phyloP scores from a whole-genome alignment of 2,329 filamentous ascomycete species.

The Plectosphaerella sp. region DNA sequence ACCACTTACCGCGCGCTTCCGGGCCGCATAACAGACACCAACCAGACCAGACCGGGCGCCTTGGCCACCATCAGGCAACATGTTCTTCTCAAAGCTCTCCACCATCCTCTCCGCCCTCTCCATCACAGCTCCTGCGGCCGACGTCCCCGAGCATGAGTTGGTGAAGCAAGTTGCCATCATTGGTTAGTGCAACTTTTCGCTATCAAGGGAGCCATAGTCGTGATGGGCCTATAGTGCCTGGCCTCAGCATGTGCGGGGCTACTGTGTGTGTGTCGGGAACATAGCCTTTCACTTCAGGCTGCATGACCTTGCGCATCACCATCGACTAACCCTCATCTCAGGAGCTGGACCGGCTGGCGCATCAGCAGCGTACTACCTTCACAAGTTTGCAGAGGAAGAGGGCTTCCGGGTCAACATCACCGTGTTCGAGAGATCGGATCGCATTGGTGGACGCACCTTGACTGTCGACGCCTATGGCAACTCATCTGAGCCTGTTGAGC shows the following conservation, averaged over 20 bases:
- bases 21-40: neutral
- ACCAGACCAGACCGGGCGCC: neutral
- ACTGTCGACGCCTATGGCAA: slow-evolving; percentile 76
- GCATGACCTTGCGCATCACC: neutral
- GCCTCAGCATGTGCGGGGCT: too few species aligned
- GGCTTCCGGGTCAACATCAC: slow-evolving; percentile 70
- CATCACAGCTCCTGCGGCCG: slow-evolving; percentile 11
- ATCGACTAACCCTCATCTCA: slow-evolving; percentile 27
- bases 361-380: slow-evolving; percentile 79
- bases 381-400: slow-evolving; percentile 62
- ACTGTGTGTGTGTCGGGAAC: too few species aligned
- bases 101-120: slow-evolving; percentile 13
- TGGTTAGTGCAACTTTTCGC: slow-evolving; percentile 13
- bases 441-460: slow-evolving; percentile 80
- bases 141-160: neutral
- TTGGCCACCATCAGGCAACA: neutral
- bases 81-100: slow-evolving; percentile 10
- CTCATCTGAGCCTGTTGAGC: slow-evolving; percentile 65
- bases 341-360: slow-evolving; percentile 87
- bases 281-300: too few species aligned
- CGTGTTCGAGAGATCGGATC: slow-evolving; percentile 74
- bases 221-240: too few species aligned
- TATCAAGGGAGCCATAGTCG: too few species aligned
- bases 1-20: neutral
- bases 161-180: slow-evolving; percentile 21